These are phyloP conservation scores for Apiospora marii DNA, from an alignment of 2,329 filamentous ascomycete genomes.

Conservation along the genomic window DNA sequence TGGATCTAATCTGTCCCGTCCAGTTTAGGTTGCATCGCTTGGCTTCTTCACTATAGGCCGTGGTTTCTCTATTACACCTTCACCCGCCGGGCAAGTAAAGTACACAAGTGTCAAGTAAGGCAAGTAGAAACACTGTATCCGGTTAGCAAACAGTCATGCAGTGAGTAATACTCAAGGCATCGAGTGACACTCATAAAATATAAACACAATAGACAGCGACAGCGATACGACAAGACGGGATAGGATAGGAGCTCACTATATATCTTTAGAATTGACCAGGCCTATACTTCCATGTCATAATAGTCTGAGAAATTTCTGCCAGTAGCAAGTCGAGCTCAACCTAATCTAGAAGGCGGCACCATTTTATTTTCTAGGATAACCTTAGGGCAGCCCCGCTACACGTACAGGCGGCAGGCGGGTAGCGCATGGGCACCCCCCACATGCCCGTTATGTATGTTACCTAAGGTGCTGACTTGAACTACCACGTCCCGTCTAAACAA, in stretches of 20 bases:
- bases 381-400: slow-evolving; percentile 7
- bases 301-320: slow-evolving; percentile 18
- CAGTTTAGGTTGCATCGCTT: background rate
- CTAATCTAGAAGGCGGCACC: slow-evolving; percentile 20
- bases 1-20: slow-evolving; percentile 2
- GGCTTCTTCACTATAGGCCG: slow-evolving; percentile 3
- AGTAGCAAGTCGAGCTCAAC: slow-evolving; percentile 11
- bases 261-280: background rate
- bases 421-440: background rate
- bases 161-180: background rate
- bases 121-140: background rate
- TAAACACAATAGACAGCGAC: background rate
- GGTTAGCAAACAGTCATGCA: background rate
- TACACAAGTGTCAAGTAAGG: background rate
- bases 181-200: background rate
- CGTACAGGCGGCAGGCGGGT: background rate
- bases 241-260: background rate
- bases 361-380: background rate
- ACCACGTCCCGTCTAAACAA: background rate
- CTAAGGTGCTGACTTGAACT: background rate
- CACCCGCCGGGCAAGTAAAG: background rate
- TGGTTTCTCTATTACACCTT: slow-evolving; percentile 10
- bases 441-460: background rate
- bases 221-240: background rate
- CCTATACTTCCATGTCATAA: background rate